Base-by-base conservation (phyloP, 169 alveolate species). In the Cryptosporidium viatorum region DNA sequence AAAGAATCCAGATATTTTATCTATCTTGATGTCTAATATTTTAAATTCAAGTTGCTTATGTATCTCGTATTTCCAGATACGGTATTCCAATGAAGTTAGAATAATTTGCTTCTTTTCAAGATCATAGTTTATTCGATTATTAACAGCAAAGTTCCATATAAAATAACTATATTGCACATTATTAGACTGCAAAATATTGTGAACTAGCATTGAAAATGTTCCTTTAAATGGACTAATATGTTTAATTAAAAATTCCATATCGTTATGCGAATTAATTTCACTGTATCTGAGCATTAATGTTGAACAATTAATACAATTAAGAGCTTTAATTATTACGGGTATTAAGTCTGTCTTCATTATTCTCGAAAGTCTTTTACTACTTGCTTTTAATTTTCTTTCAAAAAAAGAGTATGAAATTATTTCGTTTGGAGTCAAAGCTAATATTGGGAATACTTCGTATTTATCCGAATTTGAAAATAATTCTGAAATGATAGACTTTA, bases 361-460 rank as follows among this genome's bases (percentile, higher is more conserved):
- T 62, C 16, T 39, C 1, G 89, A 59, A 37, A 80, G 65, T 41
- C 23, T n/a, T 1, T 35, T 39, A 41, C 74, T 80, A 37, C 37
- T 69, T 31, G 6, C 18, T 14, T 31, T 26, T 39, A 39, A 31
- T 10, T 75, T 65, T 33, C 55, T 62, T 33, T 62, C 33, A 65
- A 80, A 80, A 31, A 80, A 80, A 6, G 89, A 62, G 48, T 43
- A 65, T 5, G 73, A 80, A 12, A 80, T 80, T 29, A 80, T 80
- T 62, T 80, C 89, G 26, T 60, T 65, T 41, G 89, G 89, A 18
- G 68, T 37, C 41, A 80, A 45, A 21, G 89, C 48, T 26, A 80
- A 45, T 23, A 80, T 58, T 39, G 89, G 89, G 7, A 41, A 26
- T 10, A 55, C 52, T 16, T 31, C 37, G 45, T n/a, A 6, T 18